Conservation (phyloP, 148 eudicot species). For the Fagopyrum esculentum region DNA sequence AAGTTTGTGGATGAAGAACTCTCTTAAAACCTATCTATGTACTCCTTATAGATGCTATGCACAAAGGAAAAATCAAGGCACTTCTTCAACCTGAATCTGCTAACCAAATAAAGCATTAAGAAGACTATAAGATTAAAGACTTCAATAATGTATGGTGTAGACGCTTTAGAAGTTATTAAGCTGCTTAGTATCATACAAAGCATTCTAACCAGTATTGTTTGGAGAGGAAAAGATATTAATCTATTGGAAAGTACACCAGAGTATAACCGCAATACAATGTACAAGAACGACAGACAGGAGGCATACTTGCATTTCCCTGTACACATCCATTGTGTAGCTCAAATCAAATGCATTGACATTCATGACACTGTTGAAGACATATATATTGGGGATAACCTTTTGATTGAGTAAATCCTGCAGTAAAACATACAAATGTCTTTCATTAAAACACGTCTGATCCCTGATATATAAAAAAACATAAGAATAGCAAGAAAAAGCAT, state of each 20-base stretch:
- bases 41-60: neutral
- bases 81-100: neutral
- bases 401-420: constrained; percentile 62
- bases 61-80: neutral
- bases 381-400: constrained; percentile 65
- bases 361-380: constrained; percentile 94
- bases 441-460: neutral
- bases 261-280: neutral
- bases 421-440: constrained; percentile 1
- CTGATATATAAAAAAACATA: neutral
- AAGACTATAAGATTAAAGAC: neutral
- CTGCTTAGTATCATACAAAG: neutral
- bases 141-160: constrained; percentile 10
- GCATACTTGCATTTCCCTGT: constrained; percentile 78
- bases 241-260: neutral
- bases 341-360: constrained; percentile 82
- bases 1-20: neutral
- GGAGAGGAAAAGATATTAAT: neutral
- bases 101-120: neutral
- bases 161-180: neutral
- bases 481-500: neutral
- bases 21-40: neutral
- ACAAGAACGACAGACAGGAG: constrained; percentile 8
- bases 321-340: constrained; percentile 57
- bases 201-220: neutral